Percentiles rank a stretch among this genome's conserved stretches.
These are phyloP conservation scores for Aspergillaceae sp. DNA, from an alignment of 2,329 filamentous ascomycete species.

Conservation along the genomic window DNA sequence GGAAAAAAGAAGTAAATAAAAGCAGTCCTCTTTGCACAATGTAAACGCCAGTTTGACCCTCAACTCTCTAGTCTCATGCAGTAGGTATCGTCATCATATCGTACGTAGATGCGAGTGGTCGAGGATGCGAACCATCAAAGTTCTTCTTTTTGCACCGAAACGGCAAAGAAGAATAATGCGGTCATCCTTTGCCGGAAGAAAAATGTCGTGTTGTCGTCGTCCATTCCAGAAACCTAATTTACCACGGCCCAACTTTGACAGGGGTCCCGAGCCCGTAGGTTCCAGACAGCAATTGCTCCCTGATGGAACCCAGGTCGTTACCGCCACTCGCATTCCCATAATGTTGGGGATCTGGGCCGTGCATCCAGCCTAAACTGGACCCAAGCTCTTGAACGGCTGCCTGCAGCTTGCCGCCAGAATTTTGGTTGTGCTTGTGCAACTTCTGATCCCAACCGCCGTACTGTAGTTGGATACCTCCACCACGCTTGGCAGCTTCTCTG, in stretches of 20 bases:
- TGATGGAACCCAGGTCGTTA: conserved; percentile 40
- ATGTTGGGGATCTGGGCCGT: conserved; percentile 29
- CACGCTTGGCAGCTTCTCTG: conserved; percentile 80
- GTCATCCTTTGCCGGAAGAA: conserved; percentile 1
- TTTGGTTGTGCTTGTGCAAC: conserved; percentile 76
- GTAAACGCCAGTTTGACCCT: conserved; percentile 32
- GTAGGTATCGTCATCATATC: conserved; percentile 39
- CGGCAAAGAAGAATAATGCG: conserved; percentile 2
- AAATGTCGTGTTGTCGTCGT: conserved; percentile 1
- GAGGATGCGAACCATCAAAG: conserved; percentile 13
- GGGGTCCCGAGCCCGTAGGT: conserved; percentile 48
- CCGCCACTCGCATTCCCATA: conserved; percentile 21
- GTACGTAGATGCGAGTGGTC: conserved; percentile 27
- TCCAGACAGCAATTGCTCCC: conserved; percentile 49
- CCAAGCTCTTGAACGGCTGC: conserved; percentile 71
- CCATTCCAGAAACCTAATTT: conserved; percentile 12
- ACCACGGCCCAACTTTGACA: conserved; percentile 51
- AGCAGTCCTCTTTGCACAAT: conserved; percentile 23
- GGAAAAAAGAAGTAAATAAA: conserved; percentile 6
- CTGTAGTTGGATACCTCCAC: conserved; percentile 80
- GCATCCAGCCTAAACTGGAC: conserved; percentile 70
- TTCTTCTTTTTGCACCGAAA: neutral
- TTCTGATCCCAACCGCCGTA: conserved; percentile 89
- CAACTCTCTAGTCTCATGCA: conserved; percentile 35
- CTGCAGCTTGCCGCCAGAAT: conserved; percentile 71